phyloP scores from a whole-genome alignment of 2,329 filamentous ascomycete species.

The Blastomyces percursus region DNA sequence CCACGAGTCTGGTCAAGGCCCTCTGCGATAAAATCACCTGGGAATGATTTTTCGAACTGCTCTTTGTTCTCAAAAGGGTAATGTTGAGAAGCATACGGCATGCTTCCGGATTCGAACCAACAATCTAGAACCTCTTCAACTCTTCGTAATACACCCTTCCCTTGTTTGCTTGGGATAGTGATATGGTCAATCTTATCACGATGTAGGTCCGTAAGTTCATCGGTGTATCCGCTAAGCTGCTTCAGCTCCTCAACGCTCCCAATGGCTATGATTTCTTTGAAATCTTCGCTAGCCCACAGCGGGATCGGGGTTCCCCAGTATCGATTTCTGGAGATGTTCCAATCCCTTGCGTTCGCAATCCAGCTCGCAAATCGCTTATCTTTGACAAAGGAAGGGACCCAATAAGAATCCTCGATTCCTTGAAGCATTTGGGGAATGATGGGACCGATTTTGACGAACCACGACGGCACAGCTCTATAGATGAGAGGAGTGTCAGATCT shows the following conservation, averaged over 20 bases:
- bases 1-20: conserved; percentile 87
- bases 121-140: conserved; percentile 90
- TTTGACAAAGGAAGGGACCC: conserved; percentile 85
- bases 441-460: conserved; percentile 82
- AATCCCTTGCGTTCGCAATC: conserved; percentile 84
- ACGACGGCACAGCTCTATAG: conserved; percentile 81
- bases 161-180: conserved; percentile 81
- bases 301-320: conserved; percentile 95
- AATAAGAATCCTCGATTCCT: conserved; percentile 80
- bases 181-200: conserved; percentile 89
- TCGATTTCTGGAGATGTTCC: conserved; percentile 87
- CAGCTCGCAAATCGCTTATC: conserved; percentile 84
- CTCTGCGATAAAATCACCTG: conserved; percentile 89
- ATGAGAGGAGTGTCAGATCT: conserved; percentile 93
- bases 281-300: conserved; percentile 82
- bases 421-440: conserved; percentile 81
- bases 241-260: conserved; percentile 77
- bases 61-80: conserved; percentile 87
- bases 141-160: conserved; percentile 70
- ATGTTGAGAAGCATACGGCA: conserved; percentile 85
- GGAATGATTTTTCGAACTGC: conserved; percentile 68
- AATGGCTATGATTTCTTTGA: conserved; percentile 74
- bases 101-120: conserved; percentile 93
- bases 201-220: conserved; percentile 75
- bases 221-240: conserved; percentile 73